Base-by-base conservation (phyloP, 192 early-diverging fungal species). In the Polychytrium aggregatum region DNA sequence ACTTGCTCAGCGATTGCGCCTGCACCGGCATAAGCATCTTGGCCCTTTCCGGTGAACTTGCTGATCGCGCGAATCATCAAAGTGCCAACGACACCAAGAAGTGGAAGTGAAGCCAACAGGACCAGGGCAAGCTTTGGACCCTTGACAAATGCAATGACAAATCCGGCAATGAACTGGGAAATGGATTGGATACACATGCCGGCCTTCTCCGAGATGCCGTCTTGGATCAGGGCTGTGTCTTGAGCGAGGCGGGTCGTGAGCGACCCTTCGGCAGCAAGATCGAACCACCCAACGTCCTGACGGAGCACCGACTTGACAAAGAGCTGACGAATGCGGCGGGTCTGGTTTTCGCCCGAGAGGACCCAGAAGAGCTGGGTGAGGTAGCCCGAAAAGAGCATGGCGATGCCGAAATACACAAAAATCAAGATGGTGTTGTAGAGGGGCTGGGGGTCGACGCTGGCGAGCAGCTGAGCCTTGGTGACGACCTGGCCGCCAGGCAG, bases 81-180 rank as follows among this genome's bases (percentile, higher is more conserved):
- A 14, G 59, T 59, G 17, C 59, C 53, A 17, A 82, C 37, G n/a
- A 62, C 60, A 17, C 69, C 82, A 40, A 98, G 49, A 33, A 92
- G 47, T 6, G 90, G 88, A 44, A 93, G 52, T 28, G 76, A 77
- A 18, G 84, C 70, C 11, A 80, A 65, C 30, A 98, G 68, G 8
- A 98, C 87, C 42, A 93, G 68, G 28, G 88, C 74, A 43, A 95
- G 68, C 50, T 62, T 70, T 88, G 88, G 91, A 1, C 86, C 88
- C 55, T 78, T 65, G 39, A 54, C 34, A 49, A 59, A 74, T 31
- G 57, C 65, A 44, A 67, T 60, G 30, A 68, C 47, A 37, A 70
- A 74, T 13, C 72, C 72, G 37, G 63, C 44, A 27, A 71, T 26
- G 59, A 70, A 74, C 16, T 55, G 27, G 1, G 46, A 9, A 14